Evolutionary conservation across 78 protist species (phyloP), one percentile per base, ranked within the genome.

Genomic region (Emiliania huxleyi): DNA sequence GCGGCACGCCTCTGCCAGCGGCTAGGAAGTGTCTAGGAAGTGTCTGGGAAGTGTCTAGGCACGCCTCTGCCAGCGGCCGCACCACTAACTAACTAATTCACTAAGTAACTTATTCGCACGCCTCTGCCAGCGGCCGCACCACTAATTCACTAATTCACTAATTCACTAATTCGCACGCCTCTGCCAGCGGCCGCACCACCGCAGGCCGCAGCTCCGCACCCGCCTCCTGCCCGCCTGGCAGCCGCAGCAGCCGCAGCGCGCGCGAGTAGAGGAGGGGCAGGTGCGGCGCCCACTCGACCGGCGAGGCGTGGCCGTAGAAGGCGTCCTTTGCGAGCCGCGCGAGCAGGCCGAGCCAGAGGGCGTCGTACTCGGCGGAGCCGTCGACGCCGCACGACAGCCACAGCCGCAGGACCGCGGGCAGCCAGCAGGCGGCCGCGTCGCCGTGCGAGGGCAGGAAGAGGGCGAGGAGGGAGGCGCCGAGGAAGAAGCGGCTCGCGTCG

Each of bases 141-240:
- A n/a, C n/a, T n/a, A n/a, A n/a, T n/a, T n/a, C n/a, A n/a, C n/a
- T n/a, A n/a, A n/a, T n/a, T n/a, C n/a, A n/a, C n/a, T n/a, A n/a
- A n/a, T n/a, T n/a, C 33, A 25, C 71, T 12, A 8, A 12, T 12
- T 56, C 21, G 21, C 6, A 25, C n/a, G n/a, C n/a, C n/a, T n/a
- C n/a, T n/a, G n/a, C n/a, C n/a, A n/a, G 22, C n/a, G 81, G 11
- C 40, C 81, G n/a, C 43, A 29, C 19, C 42, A 40, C 48, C n/a
- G 33, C 2, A 4, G 15, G 85, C 48, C 85, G 44, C n/a, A 15
- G n/a, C 33, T 62, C 37, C 11, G n/a, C 23, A 3, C 37, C 2
- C 75, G 75, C 75, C 33, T 62, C 75, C n/a, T 62, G 75, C 75
- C 85, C 85, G 85, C 85, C 85, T 1, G 85, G 85, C 46, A 77